phyloP scores from a whole-genome alignment of 169 alveolate genomes.

The Perkinsus chesapeaki region DNA sequence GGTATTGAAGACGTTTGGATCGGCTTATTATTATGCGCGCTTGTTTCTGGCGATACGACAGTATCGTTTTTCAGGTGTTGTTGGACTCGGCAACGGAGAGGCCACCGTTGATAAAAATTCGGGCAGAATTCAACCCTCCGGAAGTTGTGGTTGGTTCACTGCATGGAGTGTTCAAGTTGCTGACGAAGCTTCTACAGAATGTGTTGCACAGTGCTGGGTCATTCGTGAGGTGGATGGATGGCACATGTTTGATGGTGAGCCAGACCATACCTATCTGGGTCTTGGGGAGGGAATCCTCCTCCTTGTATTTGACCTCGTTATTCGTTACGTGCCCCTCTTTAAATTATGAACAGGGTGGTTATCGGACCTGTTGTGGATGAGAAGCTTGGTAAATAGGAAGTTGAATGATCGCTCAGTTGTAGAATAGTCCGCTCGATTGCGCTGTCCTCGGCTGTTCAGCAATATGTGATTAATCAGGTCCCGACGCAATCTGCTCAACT shows the following conservation, averaged over 20 bases:
- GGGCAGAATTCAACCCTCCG: constrained; percentile 61
- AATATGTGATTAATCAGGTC: too few species aligned
- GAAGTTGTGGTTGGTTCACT: constrained; percentile 67
- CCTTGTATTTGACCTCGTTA: not conserved
- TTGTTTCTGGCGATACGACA: not conserved
- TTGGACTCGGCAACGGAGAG: not conserved
- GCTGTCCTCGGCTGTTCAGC: too few species aligned
- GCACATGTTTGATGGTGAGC: constrained; percentile 56
- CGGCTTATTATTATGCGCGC: too few species aligned
- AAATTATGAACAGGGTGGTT: too few species aligned
- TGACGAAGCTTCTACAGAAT: constrained; percentile 69
- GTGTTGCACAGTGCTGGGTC: constrained; percentile 59
- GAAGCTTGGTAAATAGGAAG: too few species aligned
- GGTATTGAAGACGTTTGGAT: too few species aligned
- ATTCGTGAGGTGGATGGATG: constrained; percentile 81
- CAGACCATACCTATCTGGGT: too few species aligned
- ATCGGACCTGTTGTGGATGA: too few species aligned
- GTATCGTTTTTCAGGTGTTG: not conserved
- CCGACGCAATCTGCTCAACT: not conserved
- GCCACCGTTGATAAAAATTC: constrained; percentile 54
- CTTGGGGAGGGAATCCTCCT: not conserved
- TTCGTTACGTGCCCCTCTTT: too few species aligned
- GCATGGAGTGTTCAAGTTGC: constrained; percentile 66
- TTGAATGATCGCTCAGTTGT: too few species aligned
- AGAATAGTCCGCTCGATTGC: too few species aligned